Conservation (phyloP, 768 basidiomycete species). For the Erythrobasidium yunnanense region DNA sequence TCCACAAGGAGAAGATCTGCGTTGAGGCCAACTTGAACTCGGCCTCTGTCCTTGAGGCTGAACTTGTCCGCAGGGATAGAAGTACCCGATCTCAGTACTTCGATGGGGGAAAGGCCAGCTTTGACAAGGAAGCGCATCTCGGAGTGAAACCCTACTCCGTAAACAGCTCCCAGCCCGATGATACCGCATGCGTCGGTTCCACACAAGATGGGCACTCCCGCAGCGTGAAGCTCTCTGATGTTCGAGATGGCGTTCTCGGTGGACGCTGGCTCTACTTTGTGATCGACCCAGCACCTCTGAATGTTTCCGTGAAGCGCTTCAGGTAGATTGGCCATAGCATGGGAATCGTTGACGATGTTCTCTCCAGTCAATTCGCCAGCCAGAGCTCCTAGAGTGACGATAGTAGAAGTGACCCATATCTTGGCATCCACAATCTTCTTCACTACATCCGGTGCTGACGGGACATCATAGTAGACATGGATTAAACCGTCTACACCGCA, state of each 20-base stretch:
- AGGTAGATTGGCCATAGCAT: neutral
- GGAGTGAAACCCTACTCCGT: neutral
- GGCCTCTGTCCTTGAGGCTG: neutral
- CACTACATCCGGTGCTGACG: neutral
- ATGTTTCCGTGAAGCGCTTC: conserved; percentile 3
- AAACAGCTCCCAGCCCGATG: neutral
- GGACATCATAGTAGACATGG: conserved; percentile 1
- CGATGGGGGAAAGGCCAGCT: conserved; percentile 2
- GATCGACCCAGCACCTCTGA: neutral
- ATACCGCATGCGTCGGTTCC: conserved; percentile 12
- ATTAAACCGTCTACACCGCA: neutral
- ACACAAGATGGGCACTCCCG: conserved; percentile 4
- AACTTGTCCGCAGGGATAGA: conserved; percentile 15
- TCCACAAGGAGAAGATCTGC: neutral
- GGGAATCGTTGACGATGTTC: neutral
- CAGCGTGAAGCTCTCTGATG: neutral
- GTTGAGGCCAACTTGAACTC: neutral
- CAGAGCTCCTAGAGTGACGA: neutral
- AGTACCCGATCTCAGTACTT: neutral
- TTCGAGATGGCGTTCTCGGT: neutral
- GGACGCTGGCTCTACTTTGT: conserved; percentile 1
- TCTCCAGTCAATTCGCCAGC: conserved; percentile 9
- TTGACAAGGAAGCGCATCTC: conserved; percentile 4
- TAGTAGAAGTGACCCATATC: neutral
- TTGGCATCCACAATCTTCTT: neutral